Percentiles rank a stretch among this genome's conserved stretches.
These are phyloP conservation scores for Wickerhamomyces xylosicus DNA, from an alignment of 805 yeast species.

Conservation along the genomic window DNA sequence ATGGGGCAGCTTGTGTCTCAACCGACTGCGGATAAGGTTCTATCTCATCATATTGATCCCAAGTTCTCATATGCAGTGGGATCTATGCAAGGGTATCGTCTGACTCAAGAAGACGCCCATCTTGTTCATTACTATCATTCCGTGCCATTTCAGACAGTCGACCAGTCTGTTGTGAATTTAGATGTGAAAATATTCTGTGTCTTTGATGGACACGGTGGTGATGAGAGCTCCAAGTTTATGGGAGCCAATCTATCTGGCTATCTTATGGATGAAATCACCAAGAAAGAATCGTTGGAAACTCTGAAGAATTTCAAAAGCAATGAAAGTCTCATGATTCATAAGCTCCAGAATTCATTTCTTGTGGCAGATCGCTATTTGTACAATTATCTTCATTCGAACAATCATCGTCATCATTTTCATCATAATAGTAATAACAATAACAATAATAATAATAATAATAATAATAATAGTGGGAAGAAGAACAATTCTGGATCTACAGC, in stretches of 20 bases:
- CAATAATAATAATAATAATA: conserved; percentile 14
- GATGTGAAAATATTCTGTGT: conserved; percentile 47
- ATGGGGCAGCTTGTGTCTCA: conserved; percentile 75
- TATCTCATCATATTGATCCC: conserved; percentile 30
- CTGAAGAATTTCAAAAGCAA: conserved; percentile 18
- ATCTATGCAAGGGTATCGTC: conserved; percentile 70
- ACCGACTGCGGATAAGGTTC: conserved; percentile 35
- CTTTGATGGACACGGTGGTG: conserved; percentile 81
- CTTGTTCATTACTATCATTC: conserved; percentile 34
- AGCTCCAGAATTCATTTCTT: conserved; percentile 34
- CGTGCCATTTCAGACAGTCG: conserved; percentile 20
- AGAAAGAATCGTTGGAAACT: conserved; percentile 3
- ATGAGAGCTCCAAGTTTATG: conserved; percentile 44
- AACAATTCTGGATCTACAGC: conserved; percentile 40
- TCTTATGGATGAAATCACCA: conserved; percentile 5
- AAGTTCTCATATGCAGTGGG: conserved; percentile 48
- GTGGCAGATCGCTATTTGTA: conserved; percentile 35
- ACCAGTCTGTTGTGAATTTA: conserved; percentile 13
- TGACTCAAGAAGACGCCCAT: conserved; percentile 72
- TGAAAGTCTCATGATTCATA: conserved; percentile 25
- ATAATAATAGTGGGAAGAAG: conserved; percentile 24
- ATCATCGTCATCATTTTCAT: neutral
- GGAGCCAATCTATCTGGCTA: conserved; percentile 23
- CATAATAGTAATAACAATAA: neutral
- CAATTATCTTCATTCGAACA: conserved; percentile 20